Percentiles rank a stretch among this genome's conserved stretches.
These are phyloP conservation scores for Nitzschia palea DNA, from an alignment of 108 stramenopile genomes.

Conservation along the genomic window DNA sequence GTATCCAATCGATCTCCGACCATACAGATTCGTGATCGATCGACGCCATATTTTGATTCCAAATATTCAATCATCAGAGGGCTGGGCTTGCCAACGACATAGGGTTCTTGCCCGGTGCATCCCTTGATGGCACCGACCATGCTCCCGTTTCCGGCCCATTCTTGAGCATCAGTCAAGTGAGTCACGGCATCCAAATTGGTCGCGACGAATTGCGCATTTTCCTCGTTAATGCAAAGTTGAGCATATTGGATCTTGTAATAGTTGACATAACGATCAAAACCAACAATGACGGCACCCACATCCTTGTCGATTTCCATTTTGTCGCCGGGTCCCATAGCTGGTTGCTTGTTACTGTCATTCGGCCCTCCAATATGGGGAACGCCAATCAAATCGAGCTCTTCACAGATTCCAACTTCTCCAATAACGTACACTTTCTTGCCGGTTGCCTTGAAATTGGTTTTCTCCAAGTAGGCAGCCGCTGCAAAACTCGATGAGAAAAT, in stretches of 20 bases:
- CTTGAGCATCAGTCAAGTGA: conserved; percentile 97
- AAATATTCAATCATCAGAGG: conserved; percentile 99
- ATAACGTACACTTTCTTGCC: conserved; percentile 97
- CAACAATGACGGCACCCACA: conserved; percentile 92
- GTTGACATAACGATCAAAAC: conserved; percentile 95
- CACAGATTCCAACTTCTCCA: conserved; percentile 94
- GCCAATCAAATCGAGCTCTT: conserved; percentile 94
- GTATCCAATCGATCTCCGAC: conserved; percentile 99
- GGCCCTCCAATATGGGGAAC: conserved; percentile 96
- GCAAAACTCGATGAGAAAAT: conserved; percentile 95
- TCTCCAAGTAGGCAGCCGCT: conserved; percentile 97
- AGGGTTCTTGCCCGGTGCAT: conserved; percentile 96
- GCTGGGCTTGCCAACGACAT: conserved; percentile 95
- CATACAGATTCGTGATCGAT: conserved; percentile 89
- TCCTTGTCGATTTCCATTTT: conserved; percentile 85
- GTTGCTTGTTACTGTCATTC: conserved; percentile 76
- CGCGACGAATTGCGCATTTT: conserved; percentile 95
- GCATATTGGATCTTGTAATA: conserved; percentile 99
- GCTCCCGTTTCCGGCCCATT: conserved; percentile 97
- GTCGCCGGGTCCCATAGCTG: conserved; percentile 91
- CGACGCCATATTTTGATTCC: conserved; percentile 80
- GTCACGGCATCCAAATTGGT: conserved; percentile 98
- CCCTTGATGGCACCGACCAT: conserved; percentile 92
- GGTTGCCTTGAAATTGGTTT: conserved; percentile 91
- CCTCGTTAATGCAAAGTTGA: conserved; percentile 96